A percentile compares a stretch with the other conserved stretches of the same genome.
Evolutionary conservation across 2,329 filamentous ascomycete species (phyloP).

Genomic region (Zarea fungicola): DNA sequence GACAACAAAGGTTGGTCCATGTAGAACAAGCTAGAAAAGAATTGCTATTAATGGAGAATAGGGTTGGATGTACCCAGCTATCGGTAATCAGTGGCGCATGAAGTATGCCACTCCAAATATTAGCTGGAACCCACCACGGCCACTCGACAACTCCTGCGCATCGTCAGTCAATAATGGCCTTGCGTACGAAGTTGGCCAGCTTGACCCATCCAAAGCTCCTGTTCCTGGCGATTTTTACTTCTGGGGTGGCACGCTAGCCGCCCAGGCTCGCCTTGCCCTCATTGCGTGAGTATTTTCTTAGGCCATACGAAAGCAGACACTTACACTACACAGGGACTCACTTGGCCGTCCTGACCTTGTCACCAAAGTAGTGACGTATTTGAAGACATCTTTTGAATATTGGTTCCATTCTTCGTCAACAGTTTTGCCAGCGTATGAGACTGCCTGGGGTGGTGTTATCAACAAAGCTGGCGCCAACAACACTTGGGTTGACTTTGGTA

Average conservation of each 20-base stretch:
- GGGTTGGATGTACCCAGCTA: slow-evolving; percentile 22
- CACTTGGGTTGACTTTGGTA: slow-evolving; percentile 22
- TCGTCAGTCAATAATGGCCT: slow-evolving; percentile 18
- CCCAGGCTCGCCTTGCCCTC: slow-evolving; percentile 19
- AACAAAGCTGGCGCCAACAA: slow-evolving; percentile 19
- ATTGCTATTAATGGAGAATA: neutral
- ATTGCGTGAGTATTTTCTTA: slow-evolving; percentile 19
- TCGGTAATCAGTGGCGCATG: slow-evolving; percentile 20
- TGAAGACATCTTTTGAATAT: slow-evolving; percentile 19
- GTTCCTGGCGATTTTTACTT: slow-evolving; percentile 21
- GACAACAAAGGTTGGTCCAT: slow-evolving; percentile 19
- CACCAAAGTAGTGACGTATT: slow-evolving; percentile 17
- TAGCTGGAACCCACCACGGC: slow-evolving; percentile 19
- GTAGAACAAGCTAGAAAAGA: too few relatives aligned
- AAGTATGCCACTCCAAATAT: slow-evolving; percentile 18
- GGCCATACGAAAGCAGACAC: neutral
- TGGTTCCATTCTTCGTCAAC: slow-evolving; percentile 19
- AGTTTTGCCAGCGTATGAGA: slow-evolving; percentile 20
- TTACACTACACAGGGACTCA: slow-evolving; percentile 14
- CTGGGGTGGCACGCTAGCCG: slow-evolving; percentile 21
- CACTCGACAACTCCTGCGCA: slow-evolving; percentile 19
- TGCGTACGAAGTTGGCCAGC: slow-evolving; percentile 19
- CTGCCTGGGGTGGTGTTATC: slow-evolving; percentile 21
- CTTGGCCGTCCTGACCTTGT: slow-evolving; percentile 19
- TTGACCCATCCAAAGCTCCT: slow-evolving; percentile 16